These are phyloP conservation scores for Cryptococcus wingfieldii DNA, from an alignment of 1,284 basidiomycete species.

Conservation along the genomic window DNA sequence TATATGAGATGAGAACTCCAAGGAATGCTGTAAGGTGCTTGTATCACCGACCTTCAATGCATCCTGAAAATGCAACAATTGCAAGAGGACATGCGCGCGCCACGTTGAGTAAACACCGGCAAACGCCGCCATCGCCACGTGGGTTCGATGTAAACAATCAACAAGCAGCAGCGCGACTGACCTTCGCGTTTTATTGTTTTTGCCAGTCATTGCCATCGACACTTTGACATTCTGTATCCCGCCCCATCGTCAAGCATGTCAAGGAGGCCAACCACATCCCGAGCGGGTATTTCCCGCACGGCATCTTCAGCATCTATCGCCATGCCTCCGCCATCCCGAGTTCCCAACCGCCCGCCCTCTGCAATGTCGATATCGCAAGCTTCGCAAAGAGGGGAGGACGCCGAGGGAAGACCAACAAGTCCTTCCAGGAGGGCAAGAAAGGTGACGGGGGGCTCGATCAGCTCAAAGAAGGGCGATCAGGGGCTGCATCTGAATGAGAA, in stretches of 20 bases:
- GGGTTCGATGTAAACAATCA: constrained; percentile 22
- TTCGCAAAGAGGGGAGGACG: constrained; percentile 7
- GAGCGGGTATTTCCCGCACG: constrained; percentile 12
- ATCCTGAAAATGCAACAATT: no score
- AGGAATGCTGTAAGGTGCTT: no score
- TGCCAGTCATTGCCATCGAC: neutral
- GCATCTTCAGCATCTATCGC: constrained; percentile 28
- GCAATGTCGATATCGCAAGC: constrained; percentile 21
- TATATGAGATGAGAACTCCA: no score
- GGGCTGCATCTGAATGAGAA: constrained; percentile 6
- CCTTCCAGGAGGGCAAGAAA: constrained; percentile 17
- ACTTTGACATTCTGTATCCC: neutral
- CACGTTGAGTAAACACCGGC: neutral
- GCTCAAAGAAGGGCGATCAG: constrained; percentile 9
- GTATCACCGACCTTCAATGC: no score
- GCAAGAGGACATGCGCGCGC: no score
- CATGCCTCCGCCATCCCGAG: constrained; percentile 31
- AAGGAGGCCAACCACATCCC: constrained; percentile 19
- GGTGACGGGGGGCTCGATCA: neutral
- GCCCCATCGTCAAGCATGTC: constrained; percentile 24
- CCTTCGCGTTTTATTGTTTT: constrained; percentile 8
- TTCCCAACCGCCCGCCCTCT: constrained; percentile 22
- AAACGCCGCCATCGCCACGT: neutral
- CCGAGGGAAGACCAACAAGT: constrained; percentile 16
- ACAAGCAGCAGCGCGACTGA: constrained; percentile 21